phyloP scores from a whole-genome alignment of 371 early-diverging fungal genomes.

The Gilbertella persicaria region DNA sequence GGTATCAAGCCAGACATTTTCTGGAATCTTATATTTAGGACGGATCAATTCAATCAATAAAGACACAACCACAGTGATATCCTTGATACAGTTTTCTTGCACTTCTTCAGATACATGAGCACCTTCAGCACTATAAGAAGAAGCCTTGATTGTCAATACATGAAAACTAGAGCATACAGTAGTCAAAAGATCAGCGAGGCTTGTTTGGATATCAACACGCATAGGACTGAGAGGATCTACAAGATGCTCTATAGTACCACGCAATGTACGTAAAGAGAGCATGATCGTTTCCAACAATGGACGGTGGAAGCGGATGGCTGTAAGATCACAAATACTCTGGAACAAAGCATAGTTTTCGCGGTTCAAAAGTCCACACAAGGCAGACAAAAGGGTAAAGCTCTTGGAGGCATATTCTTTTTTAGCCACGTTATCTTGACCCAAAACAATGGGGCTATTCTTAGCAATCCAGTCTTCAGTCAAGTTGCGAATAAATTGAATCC shows the following conservation, averaged over 20 bases:
- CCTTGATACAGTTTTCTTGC: constrained; percentile 35
- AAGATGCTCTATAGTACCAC: constrained; percentile 11
- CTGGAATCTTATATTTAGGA: constrained; percentile 23
- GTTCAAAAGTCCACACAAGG: constrained; percentile 24
- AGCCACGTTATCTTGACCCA: constrained; percentile 12
- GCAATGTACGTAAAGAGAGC: constrained; percentile 36
- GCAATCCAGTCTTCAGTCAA: constrained; percentile 47
- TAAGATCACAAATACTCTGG: constrained; percentile 25
- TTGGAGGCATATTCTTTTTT: constrained; percentile 27
- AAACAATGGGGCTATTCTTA: constrained; percentile 14
- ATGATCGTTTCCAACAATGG: constrained; percentile 40
- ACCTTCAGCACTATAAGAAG: constrained; percentile 24
- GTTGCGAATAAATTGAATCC: constrained; percentile 36
- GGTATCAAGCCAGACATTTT: constrained; percentile 25
- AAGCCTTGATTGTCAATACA: constrained; percentile 29
- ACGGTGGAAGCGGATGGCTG: constrained; percentile 36
- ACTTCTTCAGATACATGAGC: constrained; percentile 13
- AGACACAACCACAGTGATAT: constrained; percentile 36
- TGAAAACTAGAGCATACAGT: constrained; percentile 39
- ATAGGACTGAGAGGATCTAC: neutral
- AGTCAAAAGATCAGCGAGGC: neutral
- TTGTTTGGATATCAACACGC: neutral
- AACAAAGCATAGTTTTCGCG: constrained; percentile 39
- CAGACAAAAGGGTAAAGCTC: constrained; percentile 25
- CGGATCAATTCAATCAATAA: constrained; percentile 37